Conservation (phyloP, 192 early-diverging fungal genomes). For the Podila verticillata region DNA sequence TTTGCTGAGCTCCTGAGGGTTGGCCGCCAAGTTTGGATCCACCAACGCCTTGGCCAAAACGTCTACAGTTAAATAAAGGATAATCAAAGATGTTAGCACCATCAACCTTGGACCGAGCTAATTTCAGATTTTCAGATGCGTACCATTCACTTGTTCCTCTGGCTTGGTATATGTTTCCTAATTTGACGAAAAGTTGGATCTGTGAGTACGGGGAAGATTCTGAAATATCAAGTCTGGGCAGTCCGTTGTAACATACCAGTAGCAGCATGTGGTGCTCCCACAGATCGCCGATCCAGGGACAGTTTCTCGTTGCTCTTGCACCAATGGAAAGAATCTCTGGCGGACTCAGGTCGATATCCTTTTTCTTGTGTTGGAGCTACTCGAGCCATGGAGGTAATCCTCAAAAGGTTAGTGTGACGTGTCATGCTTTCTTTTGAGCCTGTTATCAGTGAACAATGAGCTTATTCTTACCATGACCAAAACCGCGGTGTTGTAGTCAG, state of each 20-base stretch:
- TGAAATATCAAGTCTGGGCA: neutral
- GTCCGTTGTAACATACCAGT: conserved; percentile 10
- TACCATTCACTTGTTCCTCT: conserved; percentile 20
- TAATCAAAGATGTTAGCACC: neutral
- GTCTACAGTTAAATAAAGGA: no score
- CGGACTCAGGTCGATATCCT: conserved; percentile 46
- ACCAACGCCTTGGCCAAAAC: conserved; percentile 7
- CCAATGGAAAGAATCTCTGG: conserved; percentile 35
- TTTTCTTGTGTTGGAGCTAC: conserved; percentile 35
- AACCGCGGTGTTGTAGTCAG: conserved; percentile 70
- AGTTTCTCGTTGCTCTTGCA: conserved; percentile 72
- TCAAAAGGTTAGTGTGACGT: neutral
- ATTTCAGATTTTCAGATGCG: neutral
- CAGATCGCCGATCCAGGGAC: conserved; percentile 74
- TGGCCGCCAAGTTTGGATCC: conserved; percentile 6
- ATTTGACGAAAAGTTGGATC: neutral
- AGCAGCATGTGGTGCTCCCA: conserved; percentile 53
- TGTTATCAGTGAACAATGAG: no score
- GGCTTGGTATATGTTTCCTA: conserved; percentile 30
- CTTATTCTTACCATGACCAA: conserved; percentile 42
- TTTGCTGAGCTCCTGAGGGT: conserved; percentile 33
- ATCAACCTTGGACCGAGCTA: no score
- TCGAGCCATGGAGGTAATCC: neutral
- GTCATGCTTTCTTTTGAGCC: neutral
- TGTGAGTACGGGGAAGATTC: no score